Base-by-base conservation (phyloP, 495 filamentous ascomycete species). In the Trichoderma orchidacearum region DNA sequence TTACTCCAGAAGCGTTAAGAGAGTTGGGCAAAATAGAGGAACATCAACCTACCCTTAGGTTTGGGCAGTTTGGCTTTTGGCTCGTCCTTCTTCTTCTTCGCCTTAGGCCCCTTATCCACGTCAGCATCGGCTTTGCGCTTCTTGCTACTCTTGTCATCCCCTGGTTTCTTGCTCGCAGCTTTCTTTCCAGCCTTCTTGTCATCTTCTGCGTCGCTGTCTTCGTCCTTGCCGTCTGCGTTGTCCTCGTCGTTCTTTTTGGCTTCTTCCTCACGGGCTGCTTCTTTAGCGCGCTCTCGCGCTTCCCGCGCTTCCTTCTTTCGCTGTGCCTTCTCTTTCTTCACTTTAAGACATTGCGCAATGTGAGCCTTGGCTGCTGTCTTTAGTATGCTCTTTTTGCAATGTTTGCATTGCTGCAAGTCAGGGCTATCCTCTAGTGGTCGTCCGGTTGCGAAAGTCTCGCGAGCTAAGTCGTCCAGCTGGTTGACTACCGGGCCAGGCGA, bases 51-150 rank as follows among this genome's bases (percentile, higher is more conserved):
- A 64, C 87, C 90, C 74, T 96, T 96, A 0, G 89, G 87, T 60
- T 95, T 95, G 3, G 88, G 80, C 0, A 79, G 74, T 68, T 96
- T 95, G 12, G 86, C 78, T 65, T 96, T 96, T 2, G 90, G 88
- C 59, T 97, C 92, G 69, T 96, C 93, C 71, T 95, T 95, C 72
- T 57, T 90, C 72, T 95, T 95, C 80, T 96, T 96, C 34, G 76
- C 73, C 65, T 89, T 89, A 5, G 85, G 82, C 59, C 83, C 86
- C 59, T 81, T 83, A 23, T 84, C 82, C 51, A 80, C 81, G 51
- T 89, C 85, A 56, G 74, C 85, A 51, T 92, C 90, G 30, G 90
- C 85, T 73, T 97, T 97, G 55, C 92, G 79, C 77, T 96, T 97
- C 82, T 96, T 96, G 30, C 84, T 84, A 68, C 86, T 90, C 63